Percentiles rank a stretch among this genome's conserved stretches.
Evolutionary conservation across 179 eudicot genomes (phyloP).

Genomic region (Camellia oleifera): DNA sequence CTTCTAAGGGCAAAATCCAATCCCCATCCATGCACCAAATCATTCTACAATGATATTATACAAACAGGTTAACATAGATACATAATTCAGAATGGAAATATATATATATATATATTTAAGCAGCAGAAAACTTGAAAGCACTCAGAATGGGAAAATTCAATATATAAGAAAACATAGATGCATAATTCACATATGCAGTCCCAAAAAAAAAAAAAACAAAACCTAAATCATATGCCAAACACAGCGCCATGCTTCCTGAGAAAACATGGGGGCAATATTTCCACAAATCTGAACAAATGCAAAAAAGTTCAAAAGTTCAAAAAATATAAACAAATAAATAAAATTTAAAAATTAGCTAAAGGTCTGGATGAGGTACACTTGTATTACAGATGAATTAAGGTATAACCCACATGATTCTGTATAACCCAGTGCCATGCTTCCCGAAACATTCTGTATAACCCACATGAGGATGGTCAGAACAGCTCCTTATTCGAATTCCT

Average conservation of each 20-base stretch:
- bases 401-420: too few relatives aligned
- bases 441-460: too few relatives aligned
- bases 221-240: constrained; percentile 99
- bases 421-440: too few relatives aligned
- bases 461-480: too few relatives aligned
- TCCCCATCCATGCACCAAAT: constrained; percentile 99
- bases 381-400: background rate
- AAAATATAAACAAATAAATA: too few relatives aligned
- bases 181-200: background rate
- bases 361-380: background rate
- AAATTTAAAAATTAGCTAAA: background rate
- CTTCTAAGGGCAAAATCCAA: constrained; percentile 93
- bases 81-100: background rate
- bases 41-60: constrained; percentile 56
- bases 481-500: too few relatives aligned
- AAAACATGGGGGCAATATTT: constrained; percentile 99
- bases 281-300: constrained; percentile 69
- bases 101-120: too few relatives aligned
- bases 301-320: background rate
- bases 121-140: constrained; percentile 1
- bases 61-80: background rate
- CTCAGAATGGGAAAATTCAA: background rate
- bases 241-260: constrained; percentile 92
- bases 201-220: constrained; percentile 7
- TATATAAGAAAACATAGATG: background rate